These are phyloP conservation scores for Phytophthora pistaciae DNA, from an alignment of 352 stramenopile genomes.

Conservation along the genomic window DNA sequence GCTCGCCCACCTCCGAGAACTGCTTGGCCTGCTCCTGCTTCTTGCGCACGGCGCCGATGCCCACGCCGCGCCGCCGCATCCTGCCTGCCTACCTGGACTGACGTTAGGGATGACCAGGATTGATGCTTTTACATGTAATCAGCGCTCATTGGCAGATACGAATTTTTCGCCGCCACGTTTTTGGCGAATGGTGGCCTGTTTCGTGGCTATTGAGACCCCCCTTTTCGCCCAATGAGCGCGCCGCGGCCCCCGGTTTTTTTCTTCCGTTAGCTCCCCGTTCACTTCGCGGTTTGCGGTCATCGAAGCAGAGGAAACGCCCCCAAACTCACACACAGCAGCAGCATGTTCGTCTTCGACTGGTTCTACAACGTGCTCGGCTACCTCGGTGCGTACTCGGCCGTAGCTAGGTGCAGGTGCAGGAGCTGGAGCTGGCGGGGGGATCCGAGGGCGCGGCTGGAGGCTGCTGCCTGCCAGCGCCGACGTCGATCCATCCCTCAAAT, in stretches of 20 bases:
- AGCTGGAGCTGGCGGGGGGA: background rate
- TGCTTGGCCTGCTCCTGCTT: slow-evolving; percentile 90
- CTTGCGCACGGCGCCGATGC: slow-evolving; percentile 89
- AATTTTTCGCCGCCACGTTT: slow-evolving; percentile 30
- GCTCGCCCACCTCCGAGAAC: slow-evolving; percentile 85
- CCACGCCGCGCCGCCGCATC: slow-evolving; percentile 78
- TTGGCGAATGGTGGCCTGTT: slow-evolving; percentile 61
- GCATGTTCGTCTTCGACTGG: slow-evolving; percentile 97
- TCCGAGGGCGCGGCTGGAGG: no score
- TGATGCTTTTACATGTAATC: background rate
- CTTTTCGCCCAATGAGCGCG: slow-evolving; percentile 9
- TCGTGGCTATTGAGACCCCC: slow-evolving; percentile 51
- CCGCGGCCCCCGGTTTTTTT: slow-evolving; percentile 27
- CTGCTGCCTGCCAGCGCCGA: background rate
- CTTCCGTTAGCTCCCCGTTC: slow-evolving; percentile 22
- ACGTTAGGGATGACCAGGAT: background rate
- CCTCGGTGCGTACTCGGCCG: slow-evolving; percentile 72
- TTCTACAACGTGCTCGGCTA: slow-evolving; percentile 96
- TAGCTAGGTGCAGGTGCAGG: background rate
- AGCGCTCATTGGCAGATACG: slow-evolving; percentile 16
- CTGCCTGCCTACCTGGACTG: background rate
- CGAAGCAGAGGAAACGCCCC: slow-evolving; percentile 31
- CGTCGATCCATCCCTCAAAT: slow-evolving; percentile 20
- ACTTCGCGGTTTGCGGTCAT: slow-evolving; percentile 49
- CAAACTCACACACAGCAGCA: slow-evolving; percentile 1